Conservation (phyloP, 1,284 basidiomycete genomes). For the Ustanciosporium gigantosporum region DNA sequence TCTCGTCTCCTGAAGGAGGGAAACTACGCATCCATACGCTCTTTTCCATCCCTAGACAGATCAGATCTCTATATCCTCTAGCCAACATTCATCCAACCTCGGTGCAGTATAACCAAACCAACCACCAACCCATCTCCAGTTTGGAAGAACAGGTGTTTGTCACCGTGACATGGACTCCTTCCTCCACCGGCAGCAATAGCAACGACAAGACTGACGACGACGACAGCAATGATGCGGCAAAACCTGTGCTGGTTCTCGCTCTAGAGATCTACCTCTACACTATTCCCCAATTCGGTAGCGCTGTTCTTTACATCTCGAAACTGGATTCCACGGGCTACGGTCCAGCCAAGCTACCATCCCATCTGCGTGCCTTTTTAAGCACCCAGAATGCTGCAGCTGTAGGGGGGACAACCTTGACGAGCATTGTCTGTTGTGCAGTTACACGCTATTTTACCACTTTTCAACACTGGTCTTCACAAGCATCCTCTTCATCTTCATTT, state of each 20-base stretch:
- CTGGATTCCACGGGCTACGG: conserved; percentile 88
- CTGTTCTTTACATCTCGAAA: conserved; percentile 88
- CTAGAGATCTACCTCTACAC: conserved; percentile 82
- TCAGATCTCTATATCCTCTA: conserved; percentile 53
- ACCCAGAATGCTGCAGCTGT: conserved; percentile 1
- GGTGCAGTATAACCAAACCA: conserved; percentile 15
- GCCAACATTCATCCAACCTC: conserved; percentile 50
- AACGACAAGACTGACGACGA: conserved; percentile 2
- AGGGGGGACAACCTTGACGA: conserved; percentile 63
- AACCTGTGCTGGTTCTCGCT: conserved; percentile 69
- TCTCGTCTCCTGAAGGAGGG: no score
- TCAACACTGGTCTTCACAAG: conserved; percentile 63
- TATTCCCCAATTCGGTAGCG: conserved; percentile 70
- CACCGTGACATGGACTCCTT: conserved; percentile 37
- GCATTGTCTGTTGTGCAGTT: conserved; percentile 71
- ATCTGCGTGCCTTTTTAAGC: conserved; percentile 4
- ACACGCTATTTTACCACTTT: conserved; percentile 69
- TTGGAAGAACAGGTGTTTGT: conserved; percentile 31
- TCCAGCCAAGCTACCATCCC: conserved; percentile 13
- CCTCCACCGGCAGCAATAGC: no score
- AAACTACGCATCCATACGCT: conserved; percentile 40
- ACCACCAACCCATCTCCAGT: conserved; percentile 11
- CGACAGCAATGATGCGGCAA: not conserved
- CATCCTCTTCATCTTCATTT: not conserved
- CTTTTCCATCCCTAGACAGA: conserved; percentile 48